Conservation (phyloP, 805 yeast species). For the Hanseniaspora lachancei region DNA sequence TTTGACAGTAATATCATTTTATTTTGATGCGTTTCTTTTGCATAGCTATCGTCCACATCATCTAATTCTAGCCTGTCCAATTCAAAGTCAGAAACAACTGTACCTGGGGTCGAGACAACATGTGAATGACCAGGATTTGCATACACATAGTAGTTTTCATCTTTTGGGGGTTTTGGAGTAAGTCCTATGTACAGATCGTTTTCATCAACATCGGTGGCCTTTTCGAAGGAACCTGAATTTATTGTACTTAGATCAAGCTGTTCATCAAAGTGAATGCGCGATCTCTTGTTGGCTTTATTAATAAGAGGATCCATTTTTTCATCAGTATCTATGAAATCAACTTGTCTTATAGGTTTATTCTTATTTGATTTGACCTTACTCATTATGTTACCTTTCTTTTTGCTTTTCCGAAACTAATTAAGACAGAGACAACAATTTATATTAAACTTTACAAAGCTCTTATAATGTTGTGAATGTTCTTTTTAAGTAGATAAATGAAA, state of each 20-base stretch:
- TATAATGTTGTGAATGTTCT: no score
- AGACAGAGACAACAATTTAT: not conserved
- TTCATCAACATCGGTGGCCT: not conserved
- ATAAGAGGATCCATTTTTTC: constrained; percentile 2
- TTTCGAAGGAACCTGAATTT: not conserved
- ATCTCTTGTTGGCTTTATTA: not conserved
- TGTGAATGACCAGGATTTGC: not conserved
- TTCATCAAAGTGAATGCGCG: not conserved
- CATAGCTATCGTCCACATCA: constrained; percentile 14
- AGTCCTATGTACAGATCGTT: not conserved
- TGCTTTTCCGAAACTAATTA: no score
- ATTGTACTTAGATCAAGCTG: not conserved
- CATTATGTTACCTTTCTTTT: not conserved
- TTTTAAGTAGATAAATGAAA: not conserved
- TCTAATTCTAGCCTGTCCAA: constrained; percentile 16
- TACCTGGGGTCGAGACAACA: not conserved
- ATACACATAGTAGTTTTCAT: constrained; percentile 24
- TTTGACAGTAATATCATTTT: not conserved
- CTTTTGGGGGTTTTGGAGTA: constrained; percentile 34
- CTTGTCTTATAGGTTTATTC: not conserved
- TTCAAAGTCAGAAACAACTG: constrained; percentile 10
- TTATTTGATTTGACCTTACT: not conserved
- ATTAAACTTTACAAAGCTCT: no score
- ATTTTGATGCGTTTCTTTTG: constrained; percentile 12
- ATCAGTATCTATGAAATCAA: not conserved